Conservation (phyloP, 139 green algal species). For the Tetraselmis striata region DNA sequence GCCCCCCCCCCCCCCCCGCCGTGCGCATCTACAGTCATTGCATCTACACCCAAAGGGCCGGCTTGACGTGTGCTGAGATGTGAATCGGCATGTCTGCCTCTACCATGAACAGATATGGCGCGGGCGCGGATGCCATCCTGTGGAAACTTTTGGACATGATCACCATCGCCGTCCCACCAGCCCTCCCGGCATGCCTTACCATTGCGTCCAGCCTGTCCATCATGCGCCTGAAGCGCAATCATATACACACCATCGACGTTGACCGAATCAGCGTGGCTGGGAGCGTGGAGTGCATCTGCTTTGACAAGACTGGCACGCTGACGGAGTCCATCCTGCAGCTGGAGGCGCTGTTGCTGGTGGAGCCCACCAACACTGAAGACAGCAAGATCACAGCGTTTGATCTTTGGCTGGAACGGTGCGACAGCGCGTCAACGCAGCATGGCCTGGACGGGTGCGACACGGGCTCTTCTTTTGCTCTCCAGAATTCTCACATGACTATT, state of each 20-base stretch:
- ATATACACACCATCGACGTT: conserved; percentile 51
- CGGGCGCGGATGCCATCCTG: conserved; percentile 27
- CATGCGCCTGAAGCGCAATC: conserved; percentile 33
- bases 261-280: conserved; percentile 49
- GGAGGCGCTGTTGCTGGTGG: background rate
- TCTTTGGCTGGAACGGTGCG: background rate
- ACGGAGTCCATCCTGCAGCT: conserved; percentile 5
- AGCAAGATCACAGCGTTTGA: too few relatives aligned
- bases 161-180: conserved; percentile 66
- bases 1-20: too few relatives aligned
- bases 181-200: conserved; percentile 62
- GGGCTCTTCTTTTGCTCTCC: too few relatives aligned
- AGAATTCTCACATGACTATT: too few relatives aligned
- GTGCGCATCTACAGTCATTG: too few relatives aligned
- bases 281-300: conserved; percentile 56
- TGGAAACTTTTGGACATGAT: conserved; percentile 61
- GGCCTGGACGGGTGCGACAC: background rate
- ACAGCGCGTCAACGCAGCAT: background rate
- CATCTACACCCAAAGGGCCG: too few relatives aligned
- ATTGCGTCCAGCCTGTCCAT: conserved; percentile 59
- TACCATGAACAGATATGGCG: conserved; percentile 34
- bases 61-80: too few relatives aligned
- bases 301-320: conserved; percentile 59
- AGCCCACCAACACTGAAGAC: too few relatives aligned
- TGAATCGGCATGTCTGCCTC: too few relatives aligned